phyloP scores from a whole-genome alignment of 164 flowering plant genomes.

The Protea cynaroides region DNA sequence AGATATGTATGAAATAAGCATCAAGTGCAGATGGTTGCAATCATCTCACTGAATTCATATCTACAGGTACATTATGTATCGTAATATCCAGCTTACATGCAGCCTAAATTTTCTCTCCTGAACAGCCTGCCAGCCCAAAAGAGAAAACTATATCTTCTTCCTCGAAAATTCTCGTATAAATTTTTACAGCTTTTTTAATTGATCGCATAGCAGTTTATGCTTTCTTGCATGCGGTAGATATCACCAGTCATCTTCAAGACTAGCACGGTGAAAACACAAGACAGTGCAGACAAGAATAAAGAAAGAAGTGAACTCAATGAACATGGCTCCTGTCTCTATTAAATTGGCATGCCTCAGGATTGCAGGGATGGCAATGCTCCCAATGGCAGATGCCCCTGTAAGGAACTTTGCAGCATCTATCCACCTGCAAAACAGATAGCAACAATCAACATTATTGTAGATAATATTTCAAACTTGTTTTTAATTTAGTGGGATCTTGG shows the following conservation, averaged over 20 bases:
- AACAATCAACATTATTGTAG: background rate
- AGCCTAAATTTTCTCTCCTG: too few relatives aligned
- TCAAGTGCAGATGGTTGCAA: too few relatives aligned
- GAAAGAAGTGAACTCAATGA: constrained; percentile 82
- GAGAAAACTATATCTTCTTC: too few relatives aligned
- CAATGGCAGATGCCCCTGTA: constrained; percentile 94
- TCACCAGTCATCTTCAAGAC: constrained; percentile 94
- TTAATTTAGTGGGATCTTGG: too few relatives aligned
- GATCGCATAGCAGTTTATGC: background rate
- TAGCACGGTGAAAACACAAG: constrained; percentile 86
- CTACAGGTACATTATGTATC: too few relatives aligned
- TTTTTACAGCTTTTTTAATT: too few relatives aligned
- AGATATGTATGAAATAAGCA: too few relatives aligned
- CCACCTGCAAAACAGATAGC: constrained; percentile 22
- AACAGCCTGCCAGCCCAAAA: too few relatives aligned
- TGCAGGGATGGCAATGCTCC: constrained; percentile 93
- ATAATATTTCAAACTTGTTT: too few relatives aligned
- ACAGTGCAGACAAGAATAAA: constrained; percentile 89
- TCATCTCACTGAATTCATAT: too few relatives aligned
- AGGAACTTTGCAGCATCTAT: constrained; percentile 81
- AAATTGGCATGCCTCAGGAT: constrained; percentile 82
- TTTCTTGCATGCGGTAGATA: background rate
- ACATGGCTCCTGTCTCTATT: constrained; percentile 79
- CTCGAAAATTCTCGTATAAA: too few relatives aligned
- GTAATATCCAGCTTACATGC: too few relatives aligned